Evolutionary conservation across 2,329 filamentous ascomycete genomes (phyloP).

Genomic region (Colletotrichum sp.): DNA sequence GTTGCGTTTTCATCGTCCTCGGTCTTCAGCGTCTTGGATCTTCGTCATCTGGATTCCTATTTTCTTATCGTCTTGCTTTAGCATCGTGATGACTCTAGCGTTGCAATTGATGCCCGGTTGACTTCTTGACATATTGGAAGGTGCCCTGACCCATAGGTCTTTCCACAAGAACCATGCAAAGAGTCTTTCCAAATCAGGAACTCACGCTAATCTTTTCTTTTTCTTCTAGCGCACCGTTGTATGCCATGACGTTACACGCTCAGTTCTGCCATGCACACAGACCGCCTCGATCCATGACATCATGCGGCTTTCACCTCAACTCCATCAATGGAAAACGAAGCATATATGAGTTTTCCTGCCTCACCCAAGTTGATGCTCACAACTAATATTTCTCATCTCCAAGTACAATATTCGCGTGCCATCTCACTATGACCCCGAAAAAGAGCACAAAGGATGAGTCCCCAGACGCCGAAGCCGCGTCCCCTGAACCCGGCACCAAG

Average conservation of each 20-base stretch:
- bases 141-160: neutral
- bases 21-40: neutral
- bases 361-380: neutral
- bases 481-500: neutral
- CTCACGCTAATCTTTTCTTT: neutral
- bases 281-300: neutral
- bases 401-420: too few relatives aligned
- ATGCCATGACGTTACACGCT: neutral
- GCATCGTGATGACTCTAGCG: neutral
- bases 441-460: neutral
- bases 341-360: too few relatives aligned
- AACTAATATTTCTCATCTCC: neutral
- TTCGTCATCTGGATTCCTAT: rapidly evolving
- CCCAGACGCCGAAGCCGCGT: neutral
- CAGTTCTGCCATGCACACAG: neutral
- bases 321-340: neutral
- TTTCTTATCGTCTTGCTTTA: neutral
- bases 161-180: neutral
- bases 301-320: neutral
- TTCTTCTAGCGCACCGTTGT: neutral
- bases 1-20: neutral
- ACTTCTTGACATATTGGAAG: neutral
- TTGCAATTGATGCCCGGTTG: neutral
- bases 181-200: neutral
- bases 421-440: neutral